Base-by-base conservation (phyloP, 2,329 filamentous ascomycete species). In the Phyllachora maydis region DNA sequence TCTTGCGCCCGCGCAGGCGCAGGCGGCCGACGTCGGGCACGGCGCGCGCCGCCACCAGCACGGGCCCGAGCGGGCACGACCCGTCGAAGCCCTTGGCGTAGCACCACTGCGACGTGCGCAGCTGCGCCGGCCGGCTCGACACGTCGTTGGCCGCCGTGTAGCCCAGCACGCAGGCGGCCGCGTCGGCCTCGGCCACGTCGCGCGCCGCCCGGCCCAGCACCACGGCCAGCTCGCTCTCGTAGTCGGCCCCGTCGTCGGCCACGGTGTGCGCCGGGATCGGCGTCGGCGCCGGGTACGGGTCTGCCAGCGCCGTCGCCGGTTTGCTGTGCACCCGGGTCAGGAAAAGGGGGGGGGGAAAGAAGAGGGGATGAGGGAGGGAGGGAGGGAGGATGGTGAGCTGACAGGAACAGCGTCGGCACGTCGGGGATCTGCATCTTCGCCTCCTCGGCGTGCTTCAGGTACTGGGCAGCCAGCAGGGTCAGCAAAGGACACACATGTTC, bases 71-170 rank as follows among this genome's bases (percentile, higher is more conserved):
- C 0, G 42, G 46, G 16, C 37, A 43, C 8, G 41, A 45, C 8
- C 36, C 37, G 27, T 50, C 48, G 16, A 50, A 44, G 1, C 39
- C 46, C 30, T 54, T 54, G 12, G 40, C 39, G 24, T 45, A 49
- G 18, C 37, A 38, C 45, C 47, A 51, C 32, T 54, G 50, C 6
- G 32, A 41, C 19, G 41, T 46, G 25, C 41, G 38, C 25, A 47
- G 42, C 35, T 52, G 49, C 31, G 43, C 36, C 11, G 36, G 35
- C 10, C 49, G 36, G 5, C 44, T 44, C 15, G 36, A 45, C 11
- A 54, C 38, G 28, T 53, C 49, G 29, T 54, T 52, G 23, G 38
- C 35, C 4, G 35, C 36, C 3, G 47, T 51, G 32, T 48, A 54
- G 2, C 46, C 49, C 7, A 50, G 33, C 1, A 53, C 45, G 32